phyloP scores from a whole-genome alignment of 345 rosid species.

The Syzygium jambos region DNA sequence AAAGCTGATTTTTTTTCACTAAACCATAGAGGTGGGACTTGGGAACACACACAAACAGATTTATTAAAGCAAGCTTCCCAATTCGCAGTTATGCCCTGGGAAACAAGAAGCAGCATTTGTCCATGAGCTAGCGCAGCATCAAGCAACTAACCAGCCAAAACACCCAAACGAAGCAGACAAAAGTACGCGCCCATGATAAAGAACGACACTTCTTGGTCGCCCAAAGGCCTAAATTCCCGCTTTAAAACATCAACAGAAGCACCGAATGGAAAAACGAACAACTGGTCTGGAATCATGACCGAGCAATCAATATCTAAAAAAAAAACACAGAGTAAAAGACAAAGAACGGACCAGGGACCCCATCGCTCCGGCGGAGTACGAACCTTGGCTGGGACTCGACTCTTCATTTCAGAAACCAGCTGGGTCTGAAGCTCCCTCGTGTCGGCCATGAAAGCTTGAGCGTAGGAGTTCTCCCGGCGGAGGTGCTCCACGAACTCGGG shows the following conservation, averaged over 20 bases:
- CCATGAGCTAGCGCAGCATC: background rate
- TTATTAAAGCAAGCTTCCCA: background rate
- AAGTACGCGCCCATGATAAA: background rate
- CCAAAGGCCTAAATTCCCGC: background rate
- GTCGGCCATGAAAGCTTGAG: constrained; percentile 79
- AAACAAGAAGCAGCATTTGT: background rate
- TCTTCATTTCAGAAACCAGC: constrained; percentile 56
- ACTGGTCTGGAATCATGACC: background rate
- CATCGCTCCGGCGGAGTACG: constrained; percentile 73
- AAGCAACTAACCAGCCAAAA: background rate
- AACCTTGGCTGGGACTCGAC: constrained; percentile 44
- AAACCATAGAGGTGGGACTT: background rate
- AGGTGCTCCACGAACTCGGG: constrained; percentile 45
- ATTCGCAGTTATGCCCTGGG: background rate
- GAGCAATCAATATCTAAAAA: background rate
- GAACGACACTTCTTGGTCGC: background rate
- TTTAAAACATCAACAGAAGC: background rate
- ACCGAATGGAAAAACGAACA: background rate
- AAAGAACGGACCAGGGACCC: constrained; percentile 73
- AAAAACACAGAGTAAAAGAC: background rate
- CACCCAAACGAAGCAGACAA: background rate
- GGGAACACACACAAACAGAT: background rate
- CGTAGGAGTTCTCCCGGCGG: constrained; percentile 60
- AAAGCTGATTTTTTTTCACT: background rate
- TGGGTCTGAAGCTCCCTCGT: constrained; percentile 34